Conservation (phyloP, 805 yeast species). For the Scheffersomyces coipomensis region DNA sequence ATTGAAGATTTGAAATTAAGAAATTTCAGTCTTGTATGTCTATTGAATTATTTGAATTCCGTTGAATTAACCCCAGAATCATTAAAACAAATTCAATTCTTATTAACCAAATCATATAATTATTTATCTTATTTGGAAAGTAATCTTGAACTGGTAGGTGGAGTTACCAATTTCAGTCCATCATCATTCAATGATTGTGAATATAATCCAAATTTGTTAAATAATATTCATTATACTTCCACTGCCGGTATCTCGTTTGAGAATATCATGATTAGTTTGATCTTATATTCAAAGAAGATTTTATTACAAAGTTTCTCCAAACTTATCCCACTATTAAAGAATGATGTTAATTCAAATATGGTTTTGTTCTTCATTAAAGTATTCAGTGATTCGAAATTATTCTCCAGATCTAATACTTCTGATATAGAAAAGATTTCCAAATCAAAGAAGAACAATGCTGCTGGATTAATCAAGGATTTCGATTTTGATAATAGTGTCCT, state of each 20-base stretch:
- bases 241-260: conserved; percentile 14
- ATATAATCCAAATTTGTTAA: conserved; percentile 25
- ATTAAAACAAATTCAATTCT: conserved; percentile 38
- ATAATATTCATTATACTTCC: conserved; percentile 26
- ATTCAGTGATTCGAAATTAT: conserved; percentile 35
- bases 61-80: conserved; percentile 40
- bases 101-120: conserved; percentile 39
- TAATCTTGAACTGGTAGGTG: conserved; percentile 29
- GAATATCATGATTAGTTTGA: conserved; percentile 27
- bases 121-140: conserved; percentile 40
- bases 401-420: conserved; percentile 15
- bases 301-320: conserved; percentile 33
- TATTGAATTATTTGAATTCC: conserved; percentile 36
- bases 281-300: conserved; percentile 36
- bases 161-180: conserved; percentile 29
- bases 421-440: conserved; percentile 16
- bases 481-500: conserved; percentile 20
- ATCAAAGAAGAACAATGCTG: conserved; percentile 13
- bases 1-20: conserved; percentile 34
- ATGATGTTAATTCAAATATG: conserved; percentile 41
- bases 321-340: conserved; percentile 29
- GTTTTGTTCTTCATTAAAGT: conserved; percentile 36
- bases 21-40: conserved; percentile 37
- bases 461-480: conserved; percentile 7
- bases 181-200: conserved; percentile 25